Evolutionary conservation across 2,329 filamentous ascomycete genomes (phyloP), one percentile per base, ranked within the genome.

Genomic region (Neospermospora avenae): DNA sequence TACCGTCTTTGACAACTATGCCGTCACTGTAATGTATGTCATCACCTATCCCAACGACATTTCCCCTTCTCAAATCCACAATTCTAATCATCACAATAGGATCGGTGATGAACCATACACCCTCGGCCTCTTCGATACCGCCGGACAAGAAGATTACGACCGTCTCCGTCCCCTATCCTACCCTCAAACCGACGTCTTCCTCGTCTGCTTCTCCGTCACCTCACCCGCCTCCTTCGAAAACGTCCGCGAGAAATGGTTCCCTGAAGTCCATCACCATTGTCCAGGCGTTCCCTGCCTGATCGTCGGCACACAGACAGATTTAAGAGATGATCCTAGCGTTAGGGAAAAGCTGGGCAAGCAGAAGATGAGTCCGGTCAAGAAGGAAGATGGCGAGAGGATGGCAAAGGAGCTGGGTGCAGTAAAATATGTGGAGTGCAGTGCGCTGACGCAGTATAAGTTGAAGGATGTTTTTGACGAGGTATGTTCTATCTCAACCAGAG

Each of bases 381-480:
- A 90, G 76, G 92, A 96, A 76, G 93, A 97, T 68, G 95, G 95
- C 56, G 93, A 98, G 76, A 83, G 87, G 69, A 97, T 98, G 91
- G 93, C 95, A 2, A 96, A 93, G 80, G 93, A 98, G 65, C 80
- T 98, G n/a, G 92, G 92, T 63, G 95, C 95, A 4, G 91, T 99
- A 71, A 98, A 97, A 81, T 99, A 99, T 71, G 95, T 98, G 66
- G 95, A 99, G 80, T 99, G 95, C 81, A 97, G 93, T 74, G 95
- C 95, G 60, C 80, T 99, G 76, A 98, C 95, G 64, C 95, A 99
- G 80, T 97, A 93, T 80, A 97, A 97, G 79, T 80, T 99, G 67
- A 99, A 99, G 83, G 95, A 98, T 74, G 95, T 99, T 18, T 99
- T 99, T 77, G 95, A 99, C 72, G 95, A 98, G 89, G 93, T 96